Evolutionary conservation across 2,329 filamentous ascomycete species (phyloP).

Genomic region (Hymenoscyphus albidus): DNA sequence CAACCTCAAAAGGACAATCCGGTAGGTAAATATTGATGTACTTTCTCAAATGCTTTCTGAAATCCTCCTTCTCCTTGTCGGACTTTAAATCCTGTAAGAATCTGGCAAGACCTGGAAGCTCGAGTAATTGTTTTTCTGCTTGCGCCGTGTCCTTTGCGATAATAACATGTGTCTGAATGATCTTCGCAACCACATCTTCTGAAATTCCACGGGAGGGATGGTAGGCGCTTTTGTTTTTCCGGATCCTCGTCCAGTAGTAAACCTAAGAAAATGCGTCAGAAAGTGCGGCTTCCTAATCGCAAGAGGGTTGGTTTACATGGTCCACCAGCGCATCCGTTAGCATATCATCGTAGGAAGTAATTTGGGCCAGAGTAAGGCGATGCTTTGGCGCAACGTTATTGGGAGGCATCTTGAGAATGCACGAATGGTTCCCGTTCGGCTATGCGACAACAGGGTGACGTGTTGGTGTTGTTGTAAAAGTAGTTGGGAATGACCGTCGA

Average conservation of each 20-base stretch:
- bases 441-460: slow-evolving; percentile 2
- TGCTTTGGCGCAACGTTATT: slow-evolving; percentile 56
- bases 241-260: slow-evolving; percentile 94
- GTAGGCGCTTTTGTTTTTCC: slow-evolving; percentile 88
- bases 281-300: slow-evolving; percentile 11
- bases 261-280: slow-evolving; percentile 51
- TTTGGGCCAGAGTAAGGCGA: slow-evolving; percentile 77
- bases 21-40: slow-evolving; percentile 92
- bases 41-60: slow-evolving; percentile 77
- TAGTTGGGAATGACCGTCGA: slow-evolving; percentile 3
- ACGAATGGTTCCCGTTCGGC: neutral
- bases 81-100: slow-evolving; percentile 67
- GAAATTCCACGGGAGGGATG: slow-evolving; percentile 76
- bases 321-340: slow-evolving; percentile 93
- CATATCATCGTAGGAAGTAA: slow-evolving; percentile 92
- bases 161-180: slow-evolving; percentile 64
- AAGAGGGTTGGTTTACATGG: slow-evolving; percentile 60
- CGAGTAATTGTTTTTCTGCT: slow-evolving; percentile 70
- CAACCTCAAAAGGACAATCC: slow-evolving; percentile 92
- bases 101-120: slow-evolving; percentile 68
- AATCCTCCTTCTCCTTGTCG: slow-evolving; percentile 79
- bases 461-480: slow-evolving; percentile 3
- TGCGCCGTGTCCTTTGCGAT: slow-evolving; percentile 66
- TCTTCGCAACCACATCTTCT: slow-evolving; percentile 53
- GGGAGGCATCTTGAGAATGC: slow-evolving; percentile 38